Evolutionary conservation across 2,329 filamentous ascomycete species (phyloP).

Genomic region (Coleophoma eucalyptorum): DNA sequence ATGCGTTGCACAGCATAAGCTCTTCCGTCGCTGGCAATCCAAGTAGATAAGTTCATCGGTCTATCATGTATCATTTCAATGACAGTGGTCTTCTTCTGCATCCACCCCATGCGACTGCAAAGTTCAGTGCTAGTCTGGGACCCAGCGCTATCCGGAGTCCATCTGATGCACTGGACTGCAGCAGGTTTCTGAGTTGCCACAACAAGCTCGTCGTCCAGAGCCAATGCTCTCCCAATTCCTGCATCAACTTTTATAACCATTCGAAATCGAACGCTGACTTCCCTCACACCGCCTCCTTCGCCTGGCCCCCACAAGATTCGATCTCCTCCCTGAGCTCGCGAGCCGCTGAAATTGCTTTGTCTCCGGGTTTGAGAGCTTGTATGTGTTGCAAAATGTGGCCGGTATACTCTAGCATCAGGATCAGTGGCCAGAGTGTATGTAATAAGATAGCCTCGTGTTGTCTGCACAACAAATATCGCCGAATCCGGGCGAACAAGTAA

Average conservation of each 20-base stretch:
- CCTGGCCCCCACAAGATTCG: conserved; percentile 71
- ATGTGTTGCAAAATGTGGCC: conserved; percentile 70
- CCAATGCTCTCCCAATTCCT: conserved; percentile 82
- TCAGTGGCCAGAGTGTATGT: conserved; percentile 92
- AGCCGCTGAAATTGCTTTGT: conserved; percentile 57
- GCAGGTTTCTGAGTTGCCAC: conserved; percentile 89
- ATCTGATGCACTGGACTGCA: conserved; percentile 94
- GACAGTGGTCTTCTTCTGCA: conserved; percentile 73
- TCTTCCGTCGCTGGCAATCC: conserved; percentile 84
- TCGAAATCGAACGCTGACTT: conserved; percentile 86
- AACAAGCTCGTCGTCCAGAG: conserved; percentile 87
- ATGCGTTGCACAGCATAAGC: conserved; percentile 86
- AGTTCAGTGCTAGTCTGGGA: conserved; percentile 90
- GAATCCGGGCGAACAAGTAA: conserved; percentile 88
- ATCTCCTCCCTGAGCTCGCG: conserved; percentile 42
- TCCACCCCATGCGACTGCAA: conserved; percentile 80
- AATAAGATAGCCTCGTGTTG: conserved; percentile 80
- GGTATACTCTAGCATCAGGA: conserved; percentile 77
- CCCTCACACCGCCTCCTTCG: conserved; percentile 76
- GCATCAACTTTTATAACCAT: conserved; percentile 99
- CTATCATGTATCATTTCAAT: conserved; percentile 88
- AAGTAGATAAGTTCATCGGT: conserved; percentile 93
- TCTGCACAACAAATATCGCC: conserved; percentile 87
- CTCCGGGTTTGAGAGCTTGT: conserved; percentile 59
- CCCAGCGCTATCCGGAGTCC: conserved; percentile 79